Evolutionary conservation across 805 yeast species (phyloP).

Genomic region (Millerozyma acaciae): DNA sequence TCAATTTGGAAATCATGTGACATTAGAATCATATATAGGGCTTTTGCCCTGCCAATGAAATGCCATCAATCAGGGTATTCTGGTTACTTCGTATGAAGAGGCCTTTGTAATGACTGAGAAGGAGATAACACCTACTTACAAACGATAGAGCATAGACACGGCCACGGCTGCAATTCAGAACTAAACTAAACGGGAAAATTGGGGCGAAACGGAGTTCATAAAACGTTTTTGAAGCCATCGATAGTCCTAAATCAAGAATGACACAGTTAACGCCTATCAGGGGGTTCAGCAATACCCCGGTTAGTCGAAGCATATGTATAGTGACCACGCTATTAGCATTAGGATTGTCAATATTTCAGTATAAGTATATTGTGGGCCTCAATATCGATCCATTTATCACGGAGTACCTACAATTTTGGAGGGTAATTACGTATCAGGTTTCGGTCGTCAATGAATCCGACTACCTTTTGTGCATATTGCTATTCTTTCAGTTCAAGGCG

Average conservation of each 20-base stretch:
- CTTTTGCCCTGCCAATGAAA: no score
- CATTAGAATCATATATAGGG: no score
- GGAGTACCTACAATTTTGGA: conserved; percentile 56
- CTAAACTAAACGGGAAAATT: no score
- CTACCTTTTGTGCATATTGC: conserved; percentile 39
- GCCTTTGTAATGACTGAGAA: no score
- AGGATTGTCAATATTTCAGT: conserved; percentile 38
- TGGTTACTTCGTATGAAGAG: no score
- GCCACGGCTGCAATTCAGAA: no score
- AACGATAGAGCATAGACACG: no score
- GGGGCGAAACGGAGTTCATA: no score
- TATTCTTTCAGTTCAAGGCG: conserved; percentile 51
- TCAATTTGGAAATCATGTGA: no score
- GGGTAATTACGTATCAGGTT: conserved; percentile 47
- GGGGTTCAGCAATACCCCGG: conserved; percentile 43
- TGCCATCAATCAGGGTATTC: no score
- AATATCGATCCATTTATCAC: conserved; percentile 51
- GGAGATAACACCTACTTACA: no score
- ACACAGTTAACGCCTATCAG: conserved; percentile 39
- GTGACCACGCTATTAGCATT: conserved; percentile 36
- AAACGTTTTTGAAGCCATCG: no score
- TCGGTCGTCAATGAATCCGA: conserved; percentile 60
- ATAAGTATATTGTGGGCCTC: conserved; percentile 41
- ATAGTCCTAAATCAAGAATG: conserved; percentile 7
- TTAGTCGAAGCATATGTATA: conserved; percentile 35